These are phyloP conservation scores for Tylopilus rubrobrunneus DNA, from an alignment of 768 basidiomycete genomes.

Conservation along the genomic window DNA sequence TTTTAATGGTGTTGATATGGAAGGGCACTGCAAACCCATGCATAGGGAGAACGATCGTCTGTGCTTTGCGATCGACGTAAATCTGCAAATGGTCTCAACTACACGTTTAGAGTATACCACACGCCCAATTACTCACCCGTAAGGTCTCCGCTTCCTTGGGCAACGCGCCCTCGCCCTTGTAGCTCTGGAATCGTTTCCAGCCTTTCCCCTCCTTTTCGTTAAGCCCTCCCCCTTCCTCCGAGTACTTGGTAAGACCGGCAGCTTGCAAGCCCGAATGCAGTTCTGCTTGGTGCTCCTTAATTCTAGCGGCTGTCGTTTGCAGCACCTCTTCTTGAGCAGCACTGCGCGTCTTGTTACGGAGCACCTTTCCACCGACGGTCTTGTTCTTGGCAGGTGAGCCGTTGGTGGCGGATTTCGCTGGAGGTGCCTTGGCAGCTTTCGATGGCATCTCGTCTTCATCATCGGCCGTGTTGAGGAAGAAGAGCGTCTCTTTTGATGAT, in stretches of 20 bases:
- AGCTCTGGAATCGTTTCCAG: conserved; percentile 96
- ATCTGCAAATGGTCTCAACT: conserved; percentile 50
- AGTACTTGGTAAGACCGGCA: conserved; percentile 79
- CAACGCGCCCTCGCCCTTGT: conserved; percentile 89
- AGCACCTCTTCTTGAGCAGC: conserved; percentile 83
- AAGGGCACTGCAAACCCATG: conserved; percentile 96
- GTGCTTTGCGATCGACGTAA: conserved; percentile 83
- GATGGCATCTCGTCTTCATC: conserved; percentile 52
- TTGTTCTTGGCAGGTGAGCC: conserved; percentile 69
- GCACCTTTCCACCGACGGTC: conserved; percentile 77
- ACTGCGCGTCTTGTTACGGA: conserved; percentile 87
- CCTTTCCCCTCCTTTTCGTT: conserved; percentile 85
- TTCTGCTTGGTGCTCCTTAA: conserved; percentile 85
- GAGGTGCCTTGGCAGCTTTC: conserved; percentile 52
- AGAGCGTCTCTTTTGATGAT: conserved; percentile 80
- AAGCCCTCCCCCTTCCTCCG: conserved; percentile 71
- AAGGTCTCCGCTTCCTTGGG: conserved; percentile 80
- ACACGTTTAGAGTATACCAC: conserved; percentile 2
- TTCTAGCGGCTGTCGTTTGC: conserved; percentile 68
- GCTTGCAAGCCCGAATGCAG: conserved; percentile 73
- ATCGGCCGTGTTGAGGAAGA: conserved; percentile 68
- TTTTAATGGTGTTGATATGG: conserved; percentile 98
- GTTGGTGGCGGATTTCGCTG: conserved; percentile 51
- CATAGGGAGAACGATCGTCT: conserved; percentile 87
- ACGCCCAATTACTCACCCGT: conserved; percentile 49